A percentile compares a stretch with the other conserved stretches of the same genome.
Evolutionary conservation across 306 rosid species (phyloP).

Genomic region (Calophaca sinica): DNA sequence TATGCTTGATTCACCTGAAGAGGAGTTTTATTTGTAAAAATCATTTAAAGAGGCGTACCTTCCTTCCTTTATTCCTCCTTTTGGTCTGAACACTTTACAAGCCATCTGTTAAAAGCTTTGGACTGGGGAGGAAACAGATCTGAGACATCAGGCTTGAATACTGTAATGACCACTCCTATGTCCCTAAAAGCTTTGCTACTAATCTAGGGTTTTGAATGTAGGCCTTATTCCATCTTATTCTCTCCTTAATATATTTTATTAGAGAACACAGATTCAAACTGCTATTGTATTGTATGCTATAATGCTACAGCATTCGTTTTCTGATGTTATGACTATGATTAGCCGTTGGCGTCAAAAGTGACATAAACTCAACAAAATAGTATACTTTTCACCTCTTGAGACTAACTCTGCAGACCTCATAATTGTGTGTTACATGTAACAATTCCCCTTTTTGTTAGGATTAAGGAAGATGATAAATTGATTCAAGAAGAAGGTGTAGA

Average conservation of each 20-base stretch:
- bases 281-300: not conserved
- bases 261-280: conserved; percentile 33
- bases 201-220: conserved; percentile 7
- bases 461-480: conserved; percentile 87
- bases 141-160: conserved; percentile 12
- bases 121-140: not conserved
- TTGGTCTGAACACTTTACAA: not conserved
- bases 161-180: not conserved
- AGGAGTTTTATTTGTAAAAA: not conserved
- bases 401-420: not conserved
- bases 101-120: conserved; percentile 8
- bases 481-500: conserved; percentile 93
- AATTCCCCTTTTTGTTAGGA: conserved; percentile 55
- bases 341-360: conserved; percentile 7
- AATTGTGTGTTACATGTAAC: conserved; percentile 24
- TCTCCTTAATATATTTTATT: not conserved
- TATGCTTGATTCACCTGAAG: not conserved
- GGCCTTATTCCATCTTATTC: conserved; percentile 1
- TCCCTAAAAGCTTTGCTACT: not conserved
- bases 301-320: not conserved
- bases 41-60: not conserved
- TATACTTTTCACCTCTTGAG: conserved; percentile 29
- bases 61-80: not conserved
- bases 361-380: conserved; percentile 7
- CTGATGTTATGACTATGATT: conserved; percentile 23